A percentile compares a stretch with the other conserved stretches of the same genome.
These are phyloP conservation scores for Candida schatavii DNA, from an alignment of 805 yeast species.

Conservation along the genomic window DNA sequence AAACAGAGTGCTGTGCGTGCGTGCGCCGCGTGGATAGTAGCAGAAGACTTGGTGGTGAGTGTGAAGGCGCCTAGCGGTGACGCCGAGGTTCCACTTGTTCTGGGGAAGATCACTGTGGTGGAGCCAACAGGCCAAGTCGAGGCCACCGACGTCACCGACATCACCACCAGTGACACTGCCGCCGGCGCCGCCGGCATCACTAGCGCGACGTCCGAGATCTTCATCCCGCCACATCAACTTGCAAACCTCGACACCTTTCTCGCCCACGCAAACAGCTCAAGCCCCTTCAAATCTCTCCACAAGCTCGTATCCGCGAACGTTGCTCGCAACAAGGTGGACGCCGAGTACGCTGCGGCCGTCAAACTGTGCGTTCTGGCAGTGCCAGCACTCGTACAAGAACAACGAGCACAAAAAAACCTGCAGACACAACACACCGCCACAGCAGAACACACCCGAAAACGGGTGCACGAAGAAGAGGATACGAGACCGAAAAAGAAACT, in stretches of 20 bases:
- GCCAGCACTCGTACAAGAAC: not conserved
- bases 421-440: too few species aligned
- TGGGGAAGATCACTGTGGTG: not conserved
- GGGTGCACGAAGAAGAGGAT: too few species aligned
- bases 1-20: constrained; percentile 8
- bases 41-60: not conserved
- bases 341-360: not conserved
- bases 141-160: not conserved
- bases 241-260: not conserved
- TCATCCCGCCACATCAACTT: not conserved
- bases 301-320: not conserved
- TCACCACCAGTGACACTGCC: not conserved
- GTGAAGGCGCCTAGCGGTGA: not conserved
- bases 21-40: constrained; percentile 15
- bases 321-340: not conserved
- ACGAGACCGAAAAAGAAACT: not conserved
- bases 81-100: too few species aligned
- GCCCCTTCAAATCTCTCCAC: not conserved
- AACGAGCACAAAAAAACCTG: too few species aligned
- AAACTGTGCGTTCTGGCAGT: not conserved
- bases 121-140: not conserved
- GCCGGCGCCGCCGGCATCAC: not conserved
- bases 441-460: too few species aligned
- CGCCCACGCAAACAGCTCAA: not conserved
- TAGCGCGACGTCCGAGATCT: not conserved